Evolutionary conservation across 2,329 filamentous ascomycete species (phyloP), one percentile per base, ranked within the genome.

Genomic region (Ophiostoma perfectum): DNA sequence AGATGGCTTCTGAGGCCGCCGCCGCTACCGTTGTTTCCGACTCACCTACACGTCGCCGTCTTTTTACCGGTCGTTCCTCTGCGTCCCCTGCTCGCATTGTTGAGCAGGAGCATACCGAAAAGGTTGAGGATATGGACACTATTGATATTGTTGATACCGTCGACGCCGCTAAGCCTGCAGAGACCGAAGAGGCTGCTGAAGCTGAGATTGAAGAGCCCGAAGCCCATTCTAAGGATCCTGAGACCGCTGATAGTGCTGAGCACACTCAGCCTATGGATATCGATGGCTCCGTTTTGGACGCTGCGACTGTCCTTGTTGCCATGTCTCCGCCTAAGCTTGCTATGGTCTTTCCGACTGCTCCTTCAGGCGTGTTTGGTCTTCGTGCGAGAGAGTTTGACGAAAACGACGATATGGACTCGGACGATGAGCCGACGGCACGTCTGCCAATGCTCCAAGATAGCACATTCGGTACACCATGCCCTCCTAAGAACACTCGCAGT

Each of bases 401-500:
- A 60, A 82, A 81, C 0, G 84, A 86, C 2, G 84, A 86, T 3
- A 83, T 81, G 0, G 85, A 87, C 5, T 85, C 82, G 0, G 85
- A 88, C 49, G 84, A 86, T 66, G 84, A 88, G 70, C 76, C 80
- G 7, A 70, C 70, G 74, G 79, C 65, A 70, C 75, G 72, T 52
- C 47, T 74, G 68, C 74, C 44, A 5, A 5, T 67, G 6, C 27
- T 49, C 9, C 39, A 27, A 39, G 74, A 75, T 12, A 70, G 72
- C 2, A 75, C 77, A 7, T 79, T 80, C 2, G 73, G 78, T 1
- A 84, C 83, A 0, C 83, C 84, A 2, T 80, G 77, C 9, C 77
- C 77, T 2, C 73, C 73, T 38, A 76, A 72, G 55, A 72, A 73
- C 11, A 70, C 72, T 18, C 71, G 65, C 36, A 74, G 73, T 58